These are phyloP conservation scores for Hypoxylon sp. DNA, from an alignment of 2,329 filamentous ascomycete genomes.

Conservation along the genomic window DNA sequence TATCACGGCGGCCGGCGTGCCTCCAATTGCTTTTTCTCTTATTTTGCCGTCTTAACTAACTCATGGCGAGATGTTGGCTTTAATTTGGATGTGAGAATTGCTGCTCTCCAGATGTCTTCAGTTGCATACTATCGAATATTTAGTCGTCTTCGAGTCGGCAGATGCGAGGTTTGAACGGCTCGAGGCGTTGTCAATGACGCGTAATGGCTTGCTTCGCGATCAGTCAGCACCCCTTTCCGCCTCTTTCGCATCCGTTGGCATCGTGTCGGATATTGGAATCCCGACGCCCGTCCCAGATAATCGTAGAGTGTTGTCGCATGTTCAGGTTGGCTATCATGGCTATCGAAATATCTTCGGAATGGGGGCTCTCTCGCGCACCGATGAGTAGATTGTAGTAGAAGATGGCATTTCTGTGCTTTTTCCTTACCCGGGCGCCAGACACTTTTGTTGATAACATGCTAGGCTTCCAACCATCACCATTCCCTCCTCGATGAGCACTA, in stretches of 20 bases:
- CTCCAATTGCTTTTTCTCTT: slow-evolving; percentile 1
- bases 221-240: not conserved
- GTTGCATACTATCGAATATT: slow-evolving; percentile 6
- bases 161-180: slow-evolving; percentile 4
- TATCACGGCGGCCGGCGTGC: slow-evolving; percentile 16
- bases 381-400: not conserved
- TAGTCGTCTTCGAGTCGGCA: slow-evolving; percentile 16
- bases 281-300: not conserved
- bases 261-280: not conserved
- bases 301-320: not conserved
- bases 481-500: not conserved
- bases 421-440: slow-evolving; percentile 1
- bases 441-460: not conserved
- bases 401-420: slow-evolving; percentile 5
- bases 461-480: not conserved
- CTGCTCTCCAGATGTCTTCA: not conserved
- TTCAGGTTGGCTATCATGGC: not conserved
- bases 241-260: not conserved
- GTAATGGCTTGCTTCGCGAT: not conserved
- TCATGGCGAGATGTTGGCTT: not conserved
- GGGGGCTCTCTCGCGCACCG: not conserved
- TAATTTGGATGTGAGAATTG: slow-evolving; percentile 8
- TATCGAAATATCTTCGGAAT: not conserved
- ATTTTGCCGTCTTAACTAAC: not conserved
- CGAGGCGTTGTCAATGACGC: not conserved